Base-by-base conservation (phyloP, 352 stramenopile genomes). In the Phytophthora quininea region DNA sequence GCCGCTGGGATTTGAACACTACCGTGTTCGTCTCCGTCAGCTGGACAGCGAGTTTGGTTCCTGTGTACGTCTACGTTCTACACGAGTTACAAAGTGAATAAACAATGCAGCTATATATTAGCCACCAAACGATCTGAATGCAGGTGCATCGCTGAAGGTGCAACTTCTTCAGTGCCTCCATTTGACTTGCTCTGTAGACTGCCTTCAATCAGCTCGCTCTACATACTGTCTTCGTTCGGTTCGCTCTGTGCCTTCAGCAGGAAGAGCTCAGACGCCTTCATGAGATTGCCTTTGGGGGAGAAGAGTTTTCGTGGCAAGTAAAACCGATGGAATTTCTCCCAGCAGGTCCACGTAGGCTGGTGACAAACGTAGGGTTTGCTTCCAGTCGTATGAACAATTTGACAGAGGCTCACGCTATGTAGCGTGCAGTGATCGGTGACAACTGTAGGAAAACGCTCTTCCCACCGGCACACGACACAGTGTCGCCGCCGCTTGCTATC, bases 311-410 rank as follows among this genome's bases (percentile, higher is more conserved):
- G 24, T 9, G 32, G 49, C 1, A 58, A 32, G 7, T 65, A 54
- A 31, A 65, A 58, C 24, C 45, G 31, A 24, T 65, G 49, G 24
- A 58, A 58, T 5, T 58, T 58, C 3, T 54, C 48, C 55, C 58
- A 65, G 27, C 49, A 58, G 9, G 49, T 54, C 49, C 58, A 65
- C 19, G 19, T 30, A 35, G 47, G 0, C 29, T 50, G 24, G 4
- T 33, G 57, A 3, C 37, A 64, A 24, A 24, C 19, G 19, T 24
- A 24, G 19, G n/a, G 19, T 24, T 24, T 24, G 19, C 19, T 24
- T 24, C 19, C 19, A 24, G 19, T 24, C 19, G 42, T 45, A 31
- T 24, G 19, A 24, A 24, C 19, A 24, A 24, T 24, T 24, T 24
- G 19, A 24, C 19, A 24, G 19, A 24, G 37, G 37, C 37, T 43